Percentiles rank a stretch among this genome's conserved stretches.
These are phyloP conservation scores for Metarhizium album DNA, from an alignment of 2,329 filamentous ascomycete species.

Conservation along the genomic window DNA sequence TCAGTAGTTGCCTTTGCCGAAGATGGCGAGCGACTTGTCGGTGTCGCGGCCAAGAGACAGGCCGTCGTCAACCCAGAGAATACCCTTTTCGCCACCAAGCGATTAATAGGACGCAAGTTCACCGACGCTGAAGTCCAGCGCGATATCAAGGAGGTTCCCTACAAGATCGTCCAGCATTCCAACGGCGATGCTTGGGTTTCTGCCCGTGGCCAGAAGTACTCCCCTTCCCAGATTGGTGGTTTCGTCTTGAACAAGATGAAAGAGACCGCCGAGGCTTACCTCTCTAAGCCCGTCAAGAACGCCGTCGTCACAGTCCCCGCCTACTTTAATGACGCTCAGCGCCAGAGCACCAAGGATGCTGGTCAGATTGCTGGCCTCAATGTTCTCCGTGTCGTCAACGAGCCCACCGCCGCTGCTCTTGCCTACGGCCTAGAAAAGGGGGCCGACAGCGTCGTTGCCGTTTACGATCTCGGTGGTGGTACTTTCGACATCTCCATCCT, in stretches of 20 bases:
- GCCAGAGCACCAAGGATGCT: conserved; percentile 96
- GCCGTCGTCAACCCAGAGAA: conserved; percentile 98
- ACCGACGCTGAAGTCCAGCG: conserved; percentile 87
- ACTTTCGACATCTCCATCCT: conserved; percentile 98
- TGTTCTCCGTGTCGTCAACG: conserved; percentile 95
- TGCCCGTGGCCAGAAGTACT: conserved; percentile 90
- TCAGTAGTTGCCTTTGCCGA: conserved; percentile 93
- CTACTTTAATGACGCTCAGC: conserved; percentile 98
- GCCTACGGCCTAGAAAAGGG: conserved; percentile 97
- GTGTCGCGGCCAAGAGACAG: conserved; percentile 96
- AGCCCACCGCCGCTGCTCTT: conserved; percentile 90
- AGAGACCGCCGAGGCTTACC: conserved; percentile 91
- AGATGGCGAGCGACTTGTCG: conserved; percentile 90
- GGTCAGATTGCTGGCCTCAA: conserved; percentile 94
- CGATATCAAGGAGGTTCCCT: conserved; percentile 94
- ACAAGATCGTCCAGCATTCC: conserved; percentile 95
- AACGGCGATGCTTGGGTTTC: conserved; percentile 96
- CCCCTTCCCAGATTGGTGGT: conserved; percentile 94
- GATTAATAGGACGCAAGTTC: conserved; percentile 97
- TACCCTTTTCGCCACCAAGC: conserved; percentile 96
- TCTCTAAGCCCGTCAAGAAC: conserved; percentile 85
- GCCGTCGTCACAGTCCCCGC: conserved; percentile 93
- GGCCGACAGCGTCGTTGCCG: conserved; percentile 77
- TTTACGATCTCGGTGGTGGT: conserved; percentile 97
- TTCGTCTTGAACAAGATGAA: conserved; percentile 98